phyloP scores from a whole-genome alignment of 1,139 yeast genomes.

The Ogataea hybrid region DNA sequence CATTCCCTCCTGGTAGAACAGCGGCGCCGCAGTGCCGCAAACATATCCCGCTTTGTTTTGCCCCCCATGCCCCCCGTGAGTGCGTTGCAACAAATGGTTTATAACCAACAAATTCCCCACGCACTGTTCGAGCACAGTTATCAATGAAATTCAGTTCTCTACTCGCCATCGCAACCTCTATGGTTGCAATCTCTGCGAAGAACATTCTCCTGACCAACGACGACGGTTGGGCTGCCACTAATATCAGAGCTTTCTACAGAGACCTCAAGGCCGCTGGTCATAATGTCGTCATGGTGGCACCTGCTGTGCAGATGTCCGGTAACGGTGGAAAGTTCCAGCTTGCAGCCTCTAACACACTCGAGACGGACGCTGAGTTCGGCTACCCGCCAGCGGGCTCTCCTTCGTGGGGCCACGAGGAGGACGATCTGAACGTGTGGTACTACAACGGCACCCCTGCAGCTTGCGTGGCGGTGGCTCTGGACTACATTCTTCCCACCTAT shows the following conservation, averaged over 20 bases:
- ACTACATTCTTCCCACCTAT: conserved; percentile 38
- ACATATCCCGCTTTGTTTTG: neutral
- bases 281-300: conserved; percentile 54
- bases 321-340: conserved; percentile 53
- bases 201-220: conserved; percentile 58
- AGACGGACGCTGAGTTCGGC: conserved; percentile 40
- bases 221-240: conserved; percentile 59
- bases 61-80: neutral
- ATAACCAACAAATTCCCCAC: conserved; percentile 2
- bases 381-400: conserved; percentile 41
- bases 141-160: conserved; percentile 5
- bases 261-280: conserved; percentile 57
- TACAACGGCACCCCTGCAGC: conserved; percentile 47
- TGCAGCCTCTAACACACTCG: conserved; percentile 42
- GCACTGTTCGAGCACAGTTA: neutral
- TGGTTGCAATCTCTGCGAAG: conserved; percentile 27
- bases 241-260: conserved; percentile 58
- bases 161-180: conserved; percentile 5
- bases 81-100: neutral
- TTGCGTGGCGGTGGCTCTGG: conserved; percentile 42
- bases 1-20: neutral
- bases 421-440: conserved; percentile 44
- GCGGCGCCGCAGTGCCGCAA: conserved; percentile 5
- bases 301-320: conserved; percentile 59
- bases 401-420: conserved; percentile 42